These are phyloP conservation scores for Aspergillus sp. DNA, from an alignment of 2,329 filamentous ascomycete genomes.

Conservation along the genomic window DNA sequence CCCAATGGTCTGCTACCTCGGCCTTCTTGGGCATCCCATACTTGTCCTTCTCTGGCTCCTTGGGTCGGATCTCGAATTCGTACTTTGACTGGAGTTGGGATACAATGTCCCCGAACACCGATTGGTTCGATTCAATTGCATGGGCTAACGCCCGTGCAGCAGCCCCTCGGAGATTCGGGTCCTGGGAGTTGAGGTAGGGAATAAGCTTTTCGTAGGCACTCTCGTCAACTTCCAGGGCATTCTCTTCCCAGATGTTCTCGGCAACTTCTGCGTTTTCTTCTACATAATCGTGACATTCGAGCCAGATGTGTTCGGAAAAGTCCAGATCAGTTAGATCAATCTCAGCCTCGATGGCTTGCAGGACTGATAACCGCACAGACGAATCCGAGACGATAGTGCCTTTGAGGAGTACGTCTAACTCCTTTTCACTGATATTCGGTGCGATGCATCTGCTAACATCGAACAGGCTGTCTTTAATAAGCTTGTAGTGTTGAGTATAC, in stretches of 20 bases:
- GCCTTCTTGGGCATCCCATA: slow-evolving; percentile 93
- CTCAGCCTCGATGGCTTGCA: slow-evolving; percentile 88
- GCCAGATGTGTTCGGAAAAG: slow-evolving; percentile 89
- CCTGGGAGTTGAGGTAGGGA: slow-evolving; percentile 75
- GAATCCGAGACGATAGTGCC: slow-evolving; percentile 77
- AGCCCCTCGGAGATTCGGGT: slow-evolving; percentile 78
- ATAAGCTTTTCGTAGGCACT: slow-evolving; percentile 68
- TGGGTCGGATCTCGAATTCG: slow-evolving; percentile 74
- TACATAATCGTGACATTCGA: slow-evolving; percentile 87
- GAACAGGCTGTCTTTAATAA: slow-evolving; percentile 87
- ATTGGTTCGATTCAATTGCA: slow-evolving; percentile 61
- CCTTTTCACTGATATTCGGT: slow-evolving; percentile 70
- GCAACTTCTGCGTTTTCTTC: slow-evolving; percentile 83
- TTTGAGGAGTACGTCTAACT: slow-evolving; percentile 73
- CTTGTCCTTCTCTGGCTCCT: slow-evolving; percentile 80
- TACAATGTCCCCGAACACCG: slow-evolving; percentile 63
- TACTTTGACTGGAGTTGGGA: slow-evolving; percentile 70
- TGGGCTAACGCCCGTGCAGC: slow-evolving; percentile 80
- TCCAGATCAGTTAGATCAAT: slow-evolving; percentile 85
- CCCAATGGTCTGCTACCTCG: slow-evolving; percentile 86
- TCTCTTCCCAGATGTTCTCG: slow-evolving; percentile 92
- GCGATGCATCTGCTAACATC: slow-evolving; percentile 84
- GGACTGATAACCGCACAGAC: slow-evolving; percentile 76
- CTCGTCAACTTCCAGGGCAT: slow-evolving; percentile 68
- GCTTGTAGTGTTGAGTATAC: slow-evolving; percentile 91